phyloP scores from a whole-genome alignment of 768 basidiomycete genomes.

The Tylopilus plumbeoviolaceoides region DNA sequence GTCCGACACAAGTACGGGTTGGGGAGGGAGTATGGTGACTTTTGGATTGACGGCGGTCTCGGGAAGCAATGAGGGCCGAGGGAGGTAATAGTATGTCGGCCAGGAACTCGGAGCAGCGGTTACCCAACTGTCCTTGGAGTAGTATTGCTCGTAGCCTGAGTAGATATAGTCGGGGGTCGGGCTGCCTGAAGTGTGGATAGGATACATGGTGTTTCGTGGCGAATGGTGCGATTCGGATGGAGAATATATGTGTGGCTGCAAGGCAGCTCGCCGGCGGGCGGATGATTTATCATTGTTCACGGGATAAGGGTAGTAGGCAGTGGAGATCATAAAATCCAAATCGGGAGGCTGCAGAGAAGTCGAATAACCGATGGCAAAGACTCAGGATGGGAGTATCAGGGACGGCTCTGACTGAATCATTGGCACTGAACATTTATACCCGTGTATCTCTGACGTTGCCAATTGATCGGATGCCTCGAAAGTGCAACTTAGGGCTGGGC shows the following conservation, averaged over 20 bases:
- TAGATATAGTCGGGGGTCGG: conserved; percentile 22
- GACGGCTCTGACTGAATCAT: conserved; percentile 16
- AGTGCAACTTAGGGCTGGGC: conserved; percentile 27
- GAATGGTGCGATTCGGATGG: conserved; percentile 22
- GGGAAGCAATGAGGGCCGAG: conserved; percentile 15
- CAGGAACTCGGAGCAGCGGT: conserved; percentile 15
- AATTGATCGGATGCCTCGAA: conserved; percentile 31
- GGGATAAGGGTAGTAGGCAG: conserved; percentile 27
- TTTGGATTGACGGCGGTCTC: conserved; percentile 26
- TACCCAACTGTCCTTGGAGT: conserved; percentile 20
- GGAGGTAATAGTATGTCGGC: conserved; percentile 15
- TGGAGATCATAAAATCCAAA: conserved; percentile 31
- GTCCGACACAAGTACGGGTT: conserved; percentile 21
- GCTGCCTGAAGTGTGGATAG: conserved; percentile 18
- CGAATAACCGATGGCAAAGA: conserved; percentile 17
- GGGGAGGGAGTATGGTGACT: conserved; percentile 24
- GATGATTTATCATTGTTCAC: conserved; percentile 21
- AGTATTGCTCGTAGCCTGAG: conserved; percentile 21
- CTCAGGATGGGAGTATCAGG: conserved; percentile 28
- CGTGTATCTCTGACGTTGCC: conserved; percentile 28
- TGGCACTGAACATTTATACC: conserved; percentile 30
- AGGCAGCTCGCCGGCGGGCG: conserved; percentile 12
- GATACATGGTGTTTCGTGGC: conserved; percentile 26
- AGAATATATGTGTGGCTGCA: conserved; percentile 32
- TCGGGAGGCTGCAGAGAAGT: conserved; percentile 7